These are phyloP conservation scores for Magnaporthiopsis poae DNA, from an alignment of 2,329 filamentous ascomycete genomes.

Conservation along the genomic window DNA sequence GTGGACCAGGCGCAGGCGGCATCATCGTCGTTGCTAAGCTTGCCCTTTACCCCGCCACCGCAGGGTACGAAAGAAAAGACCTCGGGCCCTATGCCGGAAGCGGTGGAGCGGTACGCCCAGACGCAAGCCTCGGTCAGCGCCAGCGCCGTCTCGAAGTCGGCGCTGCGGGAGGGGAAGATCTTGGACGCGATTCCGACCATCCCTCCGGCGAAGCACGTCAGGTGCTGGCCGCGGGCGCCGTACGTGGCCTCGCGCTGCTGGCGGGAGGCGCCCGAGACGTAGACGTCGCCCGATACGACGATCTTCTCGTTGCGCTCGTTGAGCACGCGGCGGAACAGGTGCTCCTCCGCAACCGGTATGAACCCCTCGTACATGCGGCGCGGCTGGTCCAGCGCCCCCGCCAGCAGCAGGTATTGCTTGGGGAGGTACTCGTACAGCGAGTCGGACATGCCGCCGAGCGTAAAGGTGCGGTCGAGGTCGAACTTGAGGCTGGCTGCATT, in stretches of 20 bases:
- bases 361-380: conserved; percentile 21
- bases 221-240: conserved; percentile 37
- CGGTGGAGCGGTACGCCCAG: conserved; percentile 50
- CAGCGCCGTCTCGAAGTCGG: conserved; percentile 46
- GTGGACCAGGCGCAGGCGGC: conserved; percentile 17
- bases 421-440: conserved; percentile 56
- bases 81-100: conserved; percentile 53
- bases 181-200: conserved; percentile 56
- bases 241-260: conserved; percentile 17
- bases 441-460: conserved; percentile 46
- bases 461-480: conserved; percentile 43
- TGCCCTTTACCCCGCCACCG: conserved; percentile 16
- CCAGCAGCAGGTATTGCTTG: conserved; percentile 57
- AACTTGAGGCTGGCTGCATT: conserved; percentile 46
- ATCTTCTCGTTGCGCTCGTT: conserved; percentile 29
- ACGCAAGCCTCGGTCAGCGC: conserved; percentile 55
- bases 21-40: conserved; percentile 20
- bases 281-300: conserved; percentile 37
- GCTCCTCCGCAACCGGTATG: conserved; percentile 25
- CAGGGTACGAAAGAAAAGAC: conserved; percentile 39
- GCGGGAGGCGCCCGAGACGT: conserved; percentile 13
- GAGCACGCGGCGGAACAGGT: conserved; percentile 29
- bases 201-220: conserved; percentile 54
- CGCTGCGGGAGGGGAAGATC: conserved; percentile 40
- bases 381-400: conserved; percentile 42